Percentiles rank a stretch among this genome's conserved stretches.
Evolutionary conservation across 2,329 filamentous ascomycete genomes (phyloP).

Genomic region (Colletotrichum costaricense): DNA sequence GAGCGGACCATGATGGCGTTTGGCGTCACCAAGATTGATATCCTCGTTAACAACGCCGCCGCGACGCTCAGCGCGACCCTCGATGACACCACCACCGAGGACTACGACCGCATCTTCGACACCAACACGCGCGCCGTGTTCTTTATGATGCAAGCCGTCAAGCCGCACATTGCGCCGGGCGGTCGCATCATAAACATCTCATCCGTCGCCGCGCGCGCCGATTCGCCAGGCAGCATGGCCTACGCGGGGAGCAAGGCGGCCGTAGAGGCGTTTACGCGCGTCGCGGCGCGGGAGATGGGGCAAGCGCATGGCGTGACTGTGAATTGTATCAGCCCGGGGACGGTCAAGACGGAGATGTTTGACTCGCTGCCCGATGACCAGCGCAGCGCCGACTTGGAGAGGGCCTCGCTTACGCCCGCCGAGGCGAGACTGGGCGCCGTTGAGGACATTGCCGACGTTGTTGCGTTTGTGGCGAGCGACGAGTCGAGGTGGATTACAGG

Average conservation of each 20-base stretch:
- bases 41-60: conserved; percentile 38
- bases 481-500: conserved; percentile 37
- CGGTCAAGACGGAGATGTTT: conserved; percentile 36
- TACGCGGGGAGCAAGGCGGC: conserved; percentile 37
- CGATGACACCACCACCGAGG: conserved; percentile 34
- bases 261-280: conserved; percentile 37
- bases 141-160: conserved; percentile 37
- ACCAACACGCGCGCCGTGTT: conserved; percentile 36
- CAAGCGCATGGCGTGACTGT: conserved; percentile 36
- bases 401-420: conserved; percentile 33
- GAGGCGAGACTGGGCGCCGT: conserved; percentile 36
- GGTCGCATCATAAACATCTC: conserved; percentile 40
- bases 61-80: conserved; percentile 34
- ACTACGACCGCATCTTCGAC: conserved; percentile 37
- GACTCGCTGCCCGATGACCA: conserved; percentile 34
- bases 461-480: conserved; percentile 36
- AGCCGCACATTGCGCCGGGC: conserved; percentile 33
- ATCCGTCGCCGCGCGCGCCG: conserved; percentile 35
- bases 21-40: conserved; percentile 36
- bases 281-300: conserved; percentile 36
- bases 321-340: conserved; percentile 37
- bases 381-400: conserved; percentile 33
- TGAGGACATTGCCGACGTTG: conserved; percentile 36
- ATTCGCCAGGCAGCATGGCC: conserved; percentile 35
- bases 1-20: conserved; percentile 37